These are phyloP conservation scores for Apiospora koreana DNA, from an alignment of 2,329 filamentous ascomycete genomes.

Conservation along the genomic window DNA sequence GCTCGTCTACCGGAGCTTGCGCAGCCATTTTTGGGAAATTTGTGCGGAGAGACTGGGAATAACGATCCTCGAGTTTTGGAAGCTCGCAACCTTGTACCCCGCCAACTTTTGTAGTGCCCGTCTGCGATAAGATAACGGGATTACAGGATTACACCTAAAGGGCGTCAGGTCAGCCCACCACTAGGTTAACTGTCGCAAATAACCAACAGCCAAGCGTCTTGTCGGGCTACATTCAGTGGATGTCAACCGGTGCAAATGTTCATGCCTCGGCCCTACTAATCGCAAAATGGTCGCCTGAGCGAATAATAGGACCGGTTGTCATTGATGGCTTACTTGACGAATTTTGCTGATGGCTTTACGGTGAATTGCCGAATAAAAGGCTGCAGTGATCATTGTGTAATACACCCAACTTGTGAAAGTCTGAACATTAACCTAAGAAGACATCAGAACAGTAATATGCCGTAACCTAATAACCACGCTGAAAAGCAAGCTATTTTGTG, in stretches of 20 bases:
- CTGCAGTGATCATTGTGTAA: too few species aligned
- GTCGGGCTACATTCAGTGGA: background rate
- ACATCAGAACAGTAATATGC: too few species aligned
- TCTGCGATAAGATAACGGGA: background rate
- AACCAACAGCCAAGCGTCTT: background rate
- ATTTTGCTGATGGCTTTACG: too few species aligned
- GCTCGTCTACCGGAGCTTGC: slow-evolving; percentile 40
- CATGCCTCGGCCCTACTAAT: background rate
- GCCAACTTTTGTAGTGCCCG: slow-evolving; percentile 11
- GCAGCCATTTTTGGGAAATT: slow-evolving; percentile 38
- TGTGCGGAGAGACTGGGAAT: background rate
- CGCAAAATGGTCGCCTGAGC: background rate
- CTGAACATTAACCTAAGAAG: too few species aligned
- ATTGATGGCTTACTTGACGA: too few species aligned
- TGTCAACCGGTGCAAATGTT: background rate
- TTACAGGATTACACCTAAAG: background rate
- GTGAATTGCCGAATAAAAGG: too few species aligned
- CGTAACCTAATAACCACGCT: too few species aligned
- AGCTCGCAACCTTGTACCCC: slow-evolving; percentile 5
- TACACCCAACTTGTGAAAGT: too few species aligned
- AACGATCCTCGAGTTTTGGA: background rate
- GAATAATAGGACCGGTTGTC: background rate
- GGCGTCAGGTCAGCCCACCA: background rate
- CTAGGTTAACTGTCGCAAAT: background rate
- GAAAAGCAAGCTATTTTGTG: too few species aligned